Conservation (phyloP, 2,329 filamentous ascomycete species). For the Nannizziopsis arthrosporioides region DNA sequence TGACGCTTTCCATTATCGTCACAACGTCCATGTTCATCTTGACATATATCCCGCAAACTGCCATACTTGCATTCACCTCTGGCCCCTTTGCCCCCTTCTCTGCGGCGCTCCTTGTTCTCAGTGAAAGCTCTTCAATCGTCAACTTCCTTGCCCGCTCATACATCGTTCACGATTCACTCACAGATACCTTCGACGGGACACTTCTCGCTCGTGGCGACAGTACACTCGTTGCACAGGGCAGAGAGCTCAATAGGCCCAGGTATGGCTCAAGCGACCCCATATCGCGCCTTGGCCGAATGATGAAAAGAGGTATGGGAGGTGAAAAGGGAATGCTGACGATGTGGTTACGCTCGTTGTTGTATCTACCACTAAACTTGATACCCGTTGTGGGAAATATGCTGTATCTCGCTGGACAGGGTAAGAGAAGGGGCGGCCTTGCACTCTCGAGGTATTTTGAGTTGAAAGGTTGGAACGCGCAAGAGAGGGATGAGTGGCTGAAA, state of each 20-base stretch:
- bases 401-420: conserved; percentile 67
- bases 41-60: conserved; percentile 74
- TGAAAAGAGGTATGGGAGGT: conserved; percentile 40
- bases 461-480: conserved; percentile 61
- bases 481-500: conserved; percentile 58
- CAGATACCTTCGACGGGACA: conserved; percentile 78
- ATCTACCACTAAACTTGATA: conserved; percentile 85
- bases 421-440: conserved; percentile 42
- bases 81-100: conserved; percentile 58
- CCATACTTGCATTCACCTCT: conserved; percentile 70
- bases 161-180: conserved; percentile 67
- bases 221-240: conserved; percentile 58
- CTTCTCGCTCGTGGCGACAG: conserved; percentile 45
- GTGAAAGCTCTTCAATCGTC: conserved; percentile 44
- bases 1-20: conserved; percentile 60
- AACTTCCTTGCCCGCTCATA: conserved; percentile 47
- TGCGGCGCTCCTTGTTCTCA: conserved; percentile 46
- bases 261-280: conserved; percentile 36
- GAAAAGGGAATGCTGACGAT: conserved; percentile 41
- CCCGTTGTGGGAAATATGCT: conserved; percentile 73
- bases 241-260: conserved; percentile 49
- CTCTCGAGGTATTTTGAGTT: conserved; percentile 74
- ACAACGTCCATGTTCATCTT: conserved; percentile 75
- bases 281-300: conserved; percentile 45
- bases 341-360: conserved; percentile 67